phyloP scores from a whole-genome alignment of 31 red algal genomes.

The Bonnemaisonia californica region DNA sequence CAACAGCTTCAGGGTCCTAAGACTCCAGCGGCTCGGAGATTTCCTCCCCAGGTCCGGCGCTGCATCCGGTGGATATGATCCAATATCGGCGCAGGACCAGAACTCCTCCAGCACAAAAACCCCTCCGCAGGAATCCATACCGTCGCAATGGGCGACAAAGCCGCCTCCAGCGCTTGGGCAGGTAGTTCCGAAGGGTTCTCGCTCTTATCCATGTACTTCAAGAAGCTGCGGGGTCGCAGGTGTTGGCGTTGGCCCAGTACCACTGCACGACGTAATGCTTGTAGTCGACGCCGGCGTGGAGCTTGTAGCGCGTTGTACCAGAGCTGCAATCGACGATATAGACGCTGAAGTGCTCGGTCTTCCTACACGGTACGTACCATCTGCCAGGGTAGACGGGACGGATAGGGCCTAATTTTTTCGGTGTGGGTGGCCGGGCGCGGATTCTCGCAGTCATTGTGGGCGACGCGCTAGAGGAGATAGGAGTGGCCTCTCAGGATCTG shows the following conservation, averaged over 20 bases:
- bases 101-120: constrained; percentile 50
- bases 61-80: background rate
- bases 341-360: background rate
- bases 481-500: constrained; percentile 32
- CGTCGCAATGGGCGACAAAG: constrained; percentile 3
- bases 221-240: constrained; percentile 11
- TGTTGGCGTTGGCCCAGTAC: constrained; percentile 39
- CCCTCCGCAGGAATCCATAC: constrained; percentile 37
- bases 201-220: constrained; percentile 26
- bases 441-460: constrained; percentile 35
- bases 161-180: background rate
- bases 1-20: background rate
- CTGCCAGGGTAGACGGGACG: constrained; percentile 24
- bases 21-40: background rate
- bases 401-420: constrained; percentile 26
- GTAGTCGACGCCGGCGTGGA: constrained; percentile 23
- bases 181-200: constrained; percentile 25
- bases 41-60: background rate
- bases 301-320: constrained; percentile 43
- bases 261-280: constrained; percentile 16
- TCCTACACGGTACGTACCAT: constrained; percentile 61
- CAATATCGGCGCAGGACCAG: constrained; percentile 53
- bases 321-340: constrained; percentile 42
- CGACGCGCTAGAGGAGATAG: constrained; percentile 37
- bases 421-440: background rate